phyloP scores from a whole-genome alignment of 176 grass and related monocot species.

The Oryza officinalis region DNA sequence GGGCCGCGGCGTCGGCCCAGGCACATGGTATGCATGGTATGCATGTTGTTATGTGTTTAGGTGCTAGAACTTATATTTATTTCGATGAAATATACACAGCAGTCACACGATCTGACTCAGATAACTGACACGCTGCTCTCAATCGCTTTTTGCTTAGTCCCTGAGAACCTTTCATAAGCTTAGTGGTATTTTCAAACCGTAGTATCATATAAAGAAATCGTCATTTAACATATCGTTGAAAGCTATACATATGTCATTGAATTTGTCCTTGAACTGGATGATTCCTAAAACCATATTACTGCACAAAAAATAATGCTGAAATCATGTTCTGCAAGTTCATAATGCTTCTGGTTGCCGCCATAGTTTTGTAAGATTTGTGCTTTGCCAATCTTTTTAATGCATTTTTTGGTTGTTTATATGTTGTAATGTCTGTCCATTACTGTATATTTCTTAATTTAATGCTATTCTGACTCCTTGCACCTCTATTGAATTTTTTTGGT shows the following conservation, averaged over 20 bases:
- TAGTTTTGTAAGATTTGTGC: not conserved
- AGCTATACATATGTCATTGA: not conserved
- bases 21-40: too few species aligned
- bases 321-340: not conserved
- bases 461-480: slow-evolving; percentile 13
- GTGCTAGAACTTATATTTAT: not conserved
- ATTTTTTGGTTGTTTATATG: not conserved
- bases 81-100: not conserved
- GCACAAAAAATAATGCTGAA: not conserved
- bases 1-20: too few species aligned
- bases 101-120: not conserved
- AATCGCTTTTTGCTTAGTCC: too few species aligned
- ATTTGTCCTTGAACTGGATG: not conserved
- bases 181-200: not conserved
- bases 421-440: not conserved
- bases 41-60: not conserved
- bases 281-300: not conserved
- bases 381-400: not conserved
- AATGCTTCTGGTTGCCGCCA: not conserved
- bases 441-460: not conserved
- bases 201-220: not conserved
- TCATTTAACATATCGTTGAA: not conserved
- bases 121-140: too few species aligned
- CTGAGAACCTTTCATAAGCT: not conserved
- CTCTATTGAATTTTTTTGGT: slow-evolving; percentile 4